phyloP scores from a whole-genome alignment of 2,329 filamentous ascomycete species.

The Sarocladiaceae sp. region DNA sequence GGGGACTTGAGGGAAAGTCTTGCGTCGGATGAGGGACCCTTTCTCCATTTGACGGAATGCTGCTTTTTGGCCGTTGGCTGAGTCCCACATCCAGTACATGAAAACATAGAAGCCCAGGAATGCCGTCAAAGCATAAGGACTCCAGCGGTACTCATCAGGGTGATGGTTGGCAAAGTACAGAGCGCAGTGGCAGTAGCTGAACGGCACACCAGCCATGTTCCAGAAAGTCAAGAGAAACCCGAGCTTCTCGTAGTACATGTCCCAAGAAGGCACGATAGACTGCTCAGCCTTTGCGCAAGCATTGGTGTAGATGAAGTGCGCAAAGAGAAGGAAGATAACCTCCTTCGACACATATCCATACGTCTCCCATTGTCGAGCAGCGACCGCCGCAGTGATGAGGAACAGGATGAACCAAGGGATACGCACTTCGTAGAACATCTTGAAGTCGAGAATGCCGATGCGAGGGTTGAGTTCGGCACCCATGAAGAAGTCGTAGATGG shows the following conservation, averaged over 20 bases:
- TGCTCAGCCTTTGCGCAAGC: constrained; percentile 91
- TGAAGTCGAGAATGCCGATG: constrained; percentile 81
- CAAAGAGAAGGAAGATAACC: constrained; percentile 78
- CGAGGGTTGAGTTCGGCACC: constrained; percentile 85
- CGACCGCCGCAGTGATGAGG: constrained; percentile 70
- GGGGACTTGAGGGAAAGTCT: constrained; percentile 84
- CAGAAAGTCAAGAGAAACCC: constrained; percentile 98
- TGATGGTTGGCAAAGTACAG: constrained; percentile 84
- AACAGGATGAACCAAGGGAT: constrained; percentile 91
- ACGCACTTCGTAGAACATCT: constrained; percentile 95
- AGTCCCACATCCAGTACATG: constrained; percentile 90
- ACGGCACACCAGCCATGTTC: constrained; percentile 87
- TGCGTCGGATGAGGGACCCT: constrained; percentile 65
- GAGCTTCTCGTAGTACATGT: constrained; percentile 97
- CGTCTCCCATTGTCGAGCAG: constrained; percentile 75
- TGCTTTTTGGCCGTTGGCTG: constrained; percentile 90
- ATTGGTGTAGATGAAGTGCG: constrained; percentile 88
- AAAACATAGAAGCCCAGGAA: constrained; percentile 72
- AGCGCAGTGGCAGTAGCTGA: constrained; percentile 91
- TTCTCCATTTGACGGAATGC: constrained; percentile 79
- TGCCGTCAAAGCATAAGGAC: constrained; percentile 58
- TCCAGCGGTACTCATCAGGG: constrained; percentile 73
- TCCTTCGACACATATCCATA: constrained; percentile 87
- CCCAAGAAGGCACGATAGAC: constrained; percentile 83
- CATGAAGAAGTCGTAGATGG: constrained; percentile 91